Conservation (phyloP, 1,284 basidiomycete species). For the Rhodotorula glutinis region DNA sequence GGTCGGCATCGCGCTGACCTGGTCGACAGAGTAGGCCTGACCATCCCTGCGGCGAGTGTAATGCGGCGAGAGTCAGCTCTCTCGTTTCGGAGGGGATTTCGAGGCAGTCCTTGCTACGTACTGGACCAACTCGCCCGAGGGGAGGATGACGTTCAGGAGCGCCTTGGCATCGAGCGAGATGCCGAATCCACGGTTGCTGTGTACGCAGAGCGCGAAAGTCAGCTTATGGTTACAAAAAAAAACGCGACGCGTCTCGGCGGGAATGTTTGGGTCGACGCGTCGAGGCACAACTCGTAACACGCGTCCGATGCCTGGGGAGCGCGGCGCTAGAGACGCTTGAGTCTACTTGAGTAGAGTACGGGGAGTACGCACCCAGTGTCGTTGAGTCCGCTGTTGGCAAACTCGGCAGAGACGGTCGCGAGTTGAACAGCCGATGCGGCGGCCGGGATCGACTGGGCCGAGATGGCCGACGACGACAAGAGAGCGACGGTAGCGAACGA, state of each 20-base stretch:
- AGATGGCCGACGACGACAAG: neutral
- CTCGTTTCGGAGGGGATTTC: neutral
- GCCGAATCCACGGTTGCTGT: slow-evolving; percentile 38
- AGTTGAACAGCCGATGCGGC: slow-evolving; percentile 11
- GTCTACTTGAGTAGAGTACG: too few relatives aligned
- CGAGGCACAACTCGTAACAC: neutral
- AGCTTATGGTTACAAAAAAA: neutral
- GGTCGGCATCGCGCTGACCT: slow-evolving; percentile 29
- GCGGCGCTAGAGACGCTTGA: too few relatives aligned
- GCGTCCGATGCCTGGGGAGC: too few relatives aligned
- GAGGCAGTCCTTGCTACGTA: neutral
- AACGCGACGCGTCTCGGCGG: too few relatives aligned
- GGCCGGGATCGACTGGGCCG: slow-evolving; percentile 19
- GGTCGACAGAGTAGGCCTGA: slow-evolving; percentile 31
- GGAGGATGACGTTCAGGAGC: slow-evolving; percentile 35
- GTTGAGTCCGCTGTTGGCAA: slow-evolving; percentile 34
- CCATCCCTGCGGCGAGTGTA: slow-evolving; percentile 24
- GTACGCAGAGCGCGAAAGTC: neutral
- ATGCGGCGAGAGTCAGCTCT: neutral
- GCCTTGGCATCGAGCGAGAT: slow-evolving; percentile 35
- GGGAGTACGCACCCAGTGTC: slow-evolving; percentile 21
- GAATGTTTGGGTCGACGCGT: neutral
- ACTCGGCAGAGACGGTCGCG: slow-evolving; percentile 37
- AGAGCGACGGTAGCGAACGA: slow-evolving; percentile 14
- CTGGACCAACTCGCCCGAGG: slow-evolving; percentile 1